Evolutionary conservation across 1,139 yeast species (phyloP), one percentile per base, ranked within the genome.

Genomic region (Sugiyamaella grinbergsii): DNA sequence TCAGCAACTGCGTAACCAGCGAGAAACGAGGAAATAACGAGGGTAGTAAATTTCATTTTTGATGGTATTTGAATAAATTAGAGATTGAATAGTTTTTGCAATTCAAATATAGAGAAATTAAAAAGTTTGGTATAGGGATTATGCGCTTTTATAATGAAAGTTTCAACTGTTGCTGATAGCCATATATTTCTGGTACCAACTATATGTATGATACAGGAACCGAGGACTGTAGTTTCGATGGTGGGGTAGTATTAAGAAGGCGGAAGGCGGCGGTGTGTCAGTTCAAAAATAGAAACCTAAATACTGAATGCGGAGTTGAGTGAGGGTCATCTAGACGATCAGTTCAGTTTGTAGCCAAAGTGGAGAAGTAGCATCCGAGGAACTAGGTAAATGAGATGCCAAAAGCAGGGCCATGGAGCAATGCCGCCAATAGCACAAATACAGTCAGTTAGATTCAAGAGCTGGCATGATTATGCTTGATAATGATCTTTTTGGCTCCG

Each of bases 1-100:
- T 41, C 50, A 24, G 41, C 53, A 50, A 46, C 29, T 6, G 45
- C 45, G 31, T 31, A 32, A 29, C 36, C 23, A 7, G 45, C 8
- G 6, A 41, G 37, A 31, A 41, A 15, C 18, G 36, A 41, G 20
- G 45, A 11, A n/a, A 41, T 20, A 41, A 28, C 45, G 45, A 41
- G 45, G 19, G 45, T 41, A 16, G 36, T 31, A 38, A 41, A 41
- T 31, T 41, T 41, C 45, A 41, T 41, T 41, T 41, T 41, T 41
- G n/a, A 23, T n/a, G 4, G 7, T 22, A 11, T 10, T 19, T 20
- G 7, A 19, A 8, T 16, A 19, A 7, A 29, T 4, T 11, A 13
- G 28, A n/a, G 24, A 16, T 13, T 33, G n/a, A 19, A 19, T 15
- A 32, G 28, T 18, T 15, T 11, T 19, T 23, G 31, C 11, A 28